These are phyloP conservation scores for Magnolia officinalis DNA, from an alignment of 164 flowering plant genomes.

Conservation along the genomic window DNA sequence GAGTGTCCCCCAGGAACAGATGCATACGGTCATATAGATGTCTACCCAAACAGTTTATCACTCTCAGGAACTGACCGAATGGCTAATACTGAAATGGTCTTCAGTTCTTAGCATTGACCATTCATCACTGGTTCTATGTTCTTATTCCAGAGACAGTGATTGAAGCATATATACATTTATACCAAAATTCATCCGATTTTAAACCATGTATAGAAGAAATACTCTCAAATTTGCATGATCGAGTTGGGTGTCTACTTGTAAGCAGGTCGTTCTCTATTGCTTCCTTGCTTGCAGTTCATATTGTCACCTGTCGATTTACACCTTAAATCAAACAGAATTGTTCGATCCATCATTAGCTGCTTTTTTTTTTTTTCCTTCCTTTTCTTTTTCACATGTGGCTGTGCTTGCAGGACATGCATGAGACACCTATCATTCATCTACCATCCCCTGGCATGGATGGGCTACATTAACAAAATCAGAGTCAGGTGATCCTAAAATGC, in stretches of 20 bases:
- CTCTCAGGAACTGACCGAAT: slow-evolving; percentile 66
- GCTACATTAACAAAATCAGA: no score
- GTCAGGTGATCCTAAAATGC: no score
- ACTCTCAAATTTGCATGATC: neutral
- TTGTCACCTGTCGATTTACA: no score
- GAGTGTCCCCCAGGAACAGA: slow-evolving; percentile 88
- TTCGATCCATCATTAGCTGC: no score
- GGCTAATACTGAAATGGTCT: slow-evolving; percentile 60
- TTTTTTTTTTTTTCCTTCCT: no score
- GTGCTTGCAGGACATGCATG: no score
- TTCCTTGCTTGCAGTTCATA: neutral
- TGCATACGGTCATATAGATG: slow-evolving; percentile 73
- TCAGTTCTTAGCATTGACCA: slow-evolving; percentile 18
- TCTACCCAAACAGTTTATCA: slow-evolving; percentile 50
- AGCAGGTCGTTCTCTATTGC: neutral
- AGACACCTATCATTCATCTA: no score
- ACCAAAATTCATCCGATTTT: neutral
- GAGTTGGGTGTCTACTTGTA: neutral
- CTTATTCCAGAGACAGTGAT: neutral
- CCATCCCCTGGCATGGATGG: no score
- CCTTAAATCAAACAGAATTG: no score
- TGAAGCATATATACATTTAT: neutral
- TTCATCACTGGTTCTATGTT: neutral
- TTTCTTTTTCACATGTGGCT: no score
- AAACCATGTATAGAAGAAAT: neutral